Base-by-base conservation (phyloP, 1,139 yeast genomes). In the Yamadazyma aaseri region DNA sequence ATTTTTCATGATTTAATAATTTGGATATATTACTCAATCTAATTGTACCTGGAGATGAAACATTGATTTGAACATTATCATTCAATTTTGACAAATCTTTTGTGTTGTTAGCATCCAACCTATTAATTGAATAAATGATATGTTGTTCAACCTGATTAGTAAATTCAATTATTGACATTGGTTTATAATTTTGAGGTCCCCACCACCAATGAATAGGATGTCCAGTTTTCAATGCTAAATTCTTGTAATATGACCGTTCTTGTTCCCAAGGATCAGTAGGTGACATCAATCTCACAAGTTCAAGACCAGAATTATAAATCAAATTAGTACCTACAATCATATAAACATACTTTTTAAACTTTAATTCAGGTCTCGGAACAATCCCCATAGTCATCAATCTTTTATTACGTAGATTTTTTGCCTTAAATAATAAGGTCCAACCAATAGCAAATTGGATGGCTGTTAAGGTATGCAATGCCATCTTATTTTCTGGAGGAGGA, bases 191-290 rank as follows among this genome's bases (percentile, higher is more conserved):
- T 32, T 67, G 64, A 7, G 83, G 82, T 0, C 86, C 86, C 50
- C 70, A 76, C 84, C 84, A 79, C 60, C 63, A 63, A 50, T 58
- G 70, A 39, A 65, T 76, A 42, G 47, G 61, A 50, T 51, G 60
- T 3, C 79, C 79, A 31, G 57, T 56, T 28, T 60, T 57, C 11
- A 51, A 41, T 2, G 79, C 76, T 28, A 66, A 51, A 4, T 63
- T 63, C 31, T 81, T 64, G 34, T 75, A 75, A 27, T 56, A 52
- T 34, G 53, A 60, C 2, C 83, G 81, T 48, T 79, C 85, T 29
- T 77, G 82, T 31, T 53, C 63, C 84, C 85, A 79, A 2, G 86
- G 86, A 47, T 80, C 86, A 49, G 73, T 72, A 3, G 80, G 73
- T 6, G 76, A 46, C 4, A 60, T 45, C 32, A 78, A 47, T 34